These are phyloP conservation scores for Babesia bovis DNA, from an alignment of 169 alveolate species.

Conservation along the genomic window DNA sequence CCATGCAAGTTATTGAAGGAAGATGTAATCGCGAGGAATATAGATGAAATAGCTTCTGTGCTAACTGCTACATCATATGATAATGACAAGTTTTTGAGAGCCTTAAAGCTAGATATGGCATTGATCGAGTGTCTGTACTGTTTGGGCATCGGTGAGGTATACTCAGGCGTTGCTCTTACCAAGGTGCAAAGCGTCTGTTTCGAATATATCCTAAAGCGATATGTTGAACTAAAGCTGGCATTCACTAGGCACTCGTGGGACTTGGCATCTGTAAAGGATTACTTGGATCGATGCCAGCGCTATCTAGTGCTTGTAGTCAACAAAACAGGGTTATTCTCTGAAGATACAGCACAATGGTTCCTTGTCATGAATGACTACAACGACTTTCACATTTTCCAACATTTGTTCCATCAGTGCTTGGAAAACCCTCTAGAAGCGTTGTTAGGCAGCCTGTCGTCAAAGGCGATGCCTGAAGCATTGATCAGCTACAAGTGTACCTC, in stretches of 20 bases:
- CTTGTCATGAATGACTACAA: neutral
- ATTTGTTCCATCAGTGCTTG: conserved; percentile 14
- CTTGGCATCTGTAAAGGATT: neutral
- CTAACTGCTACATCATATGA: neutral
- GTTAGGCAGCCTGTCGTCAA: conserved; percentile 15
- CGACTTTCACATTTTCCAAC: conserved; percentile 5
- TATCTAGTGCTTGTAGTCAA: neutral
- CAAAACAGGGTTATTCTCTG: conserved; percentile 16
- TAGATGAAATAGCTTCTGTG: neutral
- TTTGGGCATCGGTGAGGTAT: conserved; percentile 21
- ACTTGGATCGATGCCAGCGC: neutral
- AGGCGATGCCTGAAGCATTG: neutral
- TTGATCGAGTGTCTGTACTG: conserved; percentile 15
- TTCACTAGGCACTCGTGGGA: neutral
- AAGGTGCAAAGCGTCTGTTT: conserved; percentile 30
- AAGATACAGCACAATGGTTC: neutral
- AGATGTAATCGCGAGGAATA: conserved; percentile 3
- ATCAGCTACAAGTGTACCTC: conserved; percentile 15
- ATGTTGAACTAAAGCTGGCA: conserved; percentile 11
- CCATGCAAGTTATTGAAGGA: conserved; percentile 40
- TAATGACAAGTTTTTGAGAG: neutral
- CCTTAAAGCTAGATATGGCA: conserved; percentile 8
- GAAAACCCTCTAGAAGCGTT: conserved; percentile 18
- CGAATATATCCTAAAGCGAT: conserved; percentile 1
- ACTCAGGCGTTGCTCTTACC: conserved; percentile 21